A percentile compares a stretch with the other conserved stretches of the same genome.
Conservation (phyloP, 208 protist species). For the Trichomonas vaginalis region DNA sequence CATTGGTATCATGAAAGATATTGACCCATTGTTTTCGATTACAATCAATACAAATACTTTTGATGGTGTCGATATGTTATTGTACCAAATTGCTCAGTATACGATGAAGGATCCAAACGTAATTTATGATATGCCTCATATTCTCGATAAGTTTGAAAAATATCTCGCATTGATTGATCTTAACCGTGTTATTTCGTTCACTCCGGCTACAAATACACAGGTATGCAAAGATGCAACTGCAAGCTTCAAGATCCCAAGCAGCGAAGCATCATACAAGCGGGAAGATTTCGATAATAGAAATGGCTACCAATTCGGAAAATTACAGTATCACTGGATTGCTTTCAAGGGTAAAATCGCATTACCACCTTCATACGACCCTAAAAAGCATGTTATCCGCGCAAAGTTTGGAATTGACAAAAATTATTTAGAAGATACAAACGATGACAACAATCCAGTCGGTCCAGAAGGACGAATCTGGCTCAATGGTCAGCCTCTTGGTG, state of each 20-base stretch:
- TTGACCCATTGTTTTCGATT: background rate
- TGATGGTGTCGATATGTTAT: background rate
- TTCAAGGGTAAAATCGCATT: background rate
- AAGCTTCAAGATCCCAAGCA: background rate
- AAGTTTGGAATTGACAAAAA: background rate
- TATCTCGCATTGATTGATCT: background rate
- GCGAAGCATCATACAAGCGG: background rate
- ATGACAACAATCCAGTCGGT: background rate
- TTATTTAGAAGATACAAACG: background rate
- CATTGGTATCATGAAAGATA: background rate
- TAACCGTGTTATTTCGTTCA: background rate
- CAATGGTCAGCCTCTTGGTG: background rate
- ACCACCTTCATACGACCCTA: background rate
- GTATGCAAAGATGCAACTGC: background rate
- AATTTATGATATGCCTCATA: background rate
- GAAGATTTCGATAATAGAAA: background rate
- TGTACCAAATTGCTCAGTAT: background rate
- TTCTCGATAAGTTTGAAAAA: background rate
- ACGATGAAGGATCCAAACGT: background rate
- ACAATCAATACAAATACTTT: background rate
- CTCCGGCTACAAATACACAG: background rate
- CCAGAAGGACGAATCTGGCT: background rate
- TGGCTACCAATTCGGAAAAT: background rate
- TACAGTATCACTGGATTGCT: background rate
- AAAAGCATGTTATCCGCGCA: background rate